phyloP scores from a whole-genome alignment of 495 filamentous ascomycete genomes.

The Haplographium delicatum region DNA sequence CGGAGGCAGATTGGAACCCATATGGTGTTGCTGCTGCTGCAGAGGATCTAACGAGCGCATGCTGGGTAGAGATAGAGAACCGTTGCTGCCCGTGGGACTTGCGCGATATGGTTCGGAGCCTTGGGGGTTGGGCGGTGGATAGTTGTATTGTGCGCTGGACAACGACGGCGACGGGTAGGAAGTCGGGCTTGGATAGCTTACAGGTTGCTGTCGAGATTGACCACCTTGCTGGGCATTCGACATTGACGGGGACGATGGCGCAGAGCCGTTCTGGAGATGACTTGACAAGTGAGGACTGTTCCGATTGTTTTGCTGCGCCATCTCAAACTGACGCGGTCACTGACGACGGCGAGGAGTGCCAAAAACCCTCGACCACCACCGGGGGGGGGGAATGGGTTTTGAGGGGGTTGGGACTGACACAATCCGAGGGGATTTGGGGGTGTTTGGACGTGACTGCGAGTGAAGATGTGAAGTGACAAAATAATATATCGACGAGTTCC shows the following conservation, averaged over 20 bases:
- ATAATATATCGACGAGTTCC: too few relatives aligned
- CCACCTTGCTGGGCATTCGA: slow-evolving; percentile 41
- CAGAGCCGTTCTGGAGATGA: slow-evolving; percentile 25
- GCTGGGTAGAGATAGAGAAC: slow-evolving; percentile 58
- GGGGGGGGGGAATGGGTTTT: background rate
- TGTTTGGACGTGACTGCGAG: too few relatives aligned
- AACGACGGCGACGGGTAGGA: slow-evolving; percentile 53
- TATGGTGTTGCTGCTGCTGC: slow-evolving; percentile 38
- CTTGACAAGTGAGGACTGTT: slow-evolving; percentile 21
- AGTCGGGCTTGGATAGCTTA: slow-evolving; percentile 50
- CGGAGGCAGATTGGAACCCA: slow-evolving; percentile 33
- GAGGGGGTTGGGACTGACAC: too few relatives aligned
- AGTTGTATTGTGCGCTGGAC: slow-evolving; percentile 47
- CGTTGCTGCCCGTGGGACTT: slow-evolving; percentile 44
- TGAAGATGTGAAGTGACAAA: too few relatives aligned
- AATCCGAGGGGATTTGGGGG: too few relatives aligned
- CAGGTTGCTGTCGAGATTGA: slow-evolving; percentile 41
- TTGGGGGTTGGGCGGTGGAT: slow-evolving; percentile 44
- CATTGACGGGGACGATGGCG: slow-evolving; percentile 37
- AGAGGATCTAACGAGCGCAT: slow-evolving; percentile 54
- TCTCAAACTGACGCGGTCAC: slow-evolving; percentile 10
- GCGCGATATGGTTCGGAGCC: slow-evolving; percentile 43
- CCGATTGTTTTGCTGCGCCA: slow-evolving; percentile 24
- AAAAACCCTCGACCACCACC: background rate
- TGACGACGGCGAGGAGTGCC: too few relatives aligned